Percentiles rank a stretch among this genome's conserved stretches.
These are phyloP conservation scores for Mycena kentingensis DNA, from an alignment of 768 basidiomycete species.

Conservation along the genomic window DNA sequence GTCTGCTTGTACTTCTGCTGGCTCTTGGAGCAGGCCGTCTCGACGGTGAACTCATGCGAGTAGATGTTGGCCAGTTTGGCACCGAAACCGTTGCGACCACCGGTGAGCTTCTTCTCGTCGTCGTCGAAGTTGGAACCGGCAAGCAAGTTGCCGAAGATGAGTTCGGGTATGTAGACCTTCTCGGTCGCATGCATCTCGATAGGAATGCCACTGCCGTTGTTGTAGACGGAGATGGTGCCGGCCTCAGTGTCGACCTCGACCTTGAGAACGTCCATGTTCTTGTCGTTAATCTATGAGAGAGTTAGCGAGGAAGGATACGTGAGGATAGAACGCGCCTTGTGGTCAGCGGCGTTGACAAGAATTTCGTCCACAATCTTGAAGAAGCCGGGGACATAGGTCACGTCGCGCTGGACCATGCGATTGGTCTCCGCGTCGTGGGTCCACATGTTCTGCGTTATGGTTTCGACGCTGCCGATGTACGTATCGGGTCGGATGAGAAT, in stretches of 20 bases:
- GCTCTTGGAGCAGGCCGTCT: conserved; percentile 88
- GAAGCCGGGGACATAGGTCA: conserved; percentile 94
- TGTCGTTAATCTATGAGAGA: conserved; percentile 77
- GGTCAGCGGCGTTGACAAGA: conserved; percentile 97
- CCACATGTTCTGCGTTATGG: conserved; percentile 88
- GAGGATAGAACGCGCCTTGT: conserved; percentile 68
- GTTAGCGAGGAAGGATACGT: neutral
- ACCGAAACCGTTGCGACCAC: conserved; percentile 97
- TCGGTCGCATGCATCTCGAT: conserved; percentile 93
- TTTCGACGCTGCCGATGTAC: conserved; percentile 96
- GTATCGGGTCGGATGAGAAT: conserved; percentile 90
- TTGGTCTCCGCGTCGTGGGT: conserved; percentile 84
- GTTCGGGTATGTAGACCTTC: conserved; percentile 93
- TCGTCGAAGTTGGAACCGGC: conserved; percentile 98
- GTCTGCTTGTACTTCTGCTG: conserved; percentile 93
- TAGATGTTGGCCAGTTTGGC: conserved; percentile 99
- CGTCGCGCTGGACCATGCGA: conserved; percentile 80
- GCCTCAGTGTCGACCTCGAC: conserved; percentile 83
- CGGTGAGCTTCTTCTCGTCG: conserved; percentile 97
- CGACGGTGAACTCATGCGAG: conserved; percentile 92
- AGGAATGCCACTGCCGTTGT: conserved; percentile 95
- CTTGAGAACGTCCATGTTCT: conserved; percentile 89
- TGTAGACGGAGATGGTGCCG: conserved; percentile 87
- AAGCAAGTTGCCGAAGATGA: conserved; percentile 95
- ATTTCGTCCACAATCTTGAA: conserved; percentile 99